phyloP scores from a whole-genome alignment of 768 basidiomycete species.

The Tremella fuciformis region DNA sequence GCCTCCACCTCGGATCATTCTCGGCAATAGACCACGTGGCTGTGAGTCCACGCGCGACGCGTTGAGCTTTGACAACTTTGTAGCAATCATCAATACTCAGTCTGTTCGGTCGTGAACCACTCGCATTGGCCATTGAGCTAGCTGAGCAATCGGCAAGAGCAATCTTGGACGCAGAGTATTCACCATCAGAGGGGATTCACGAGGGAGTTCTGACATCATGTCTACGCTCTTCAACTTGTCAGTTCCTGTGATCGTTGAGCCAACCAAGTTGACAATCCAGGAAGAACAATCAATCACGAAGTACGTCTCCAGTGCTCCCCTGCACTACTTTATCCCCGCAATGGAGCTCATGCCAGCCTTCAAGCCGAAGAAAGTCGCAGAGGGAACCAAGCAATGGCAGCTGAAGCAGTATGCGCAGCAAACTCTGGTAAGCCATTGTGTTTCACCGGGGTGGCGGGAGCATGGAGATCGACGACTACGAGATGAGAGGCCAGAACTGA shows the following conservation, averaged over 20 bases:
- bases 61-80: no score
- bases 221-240: conserved; percentile 50
- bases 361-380: conserved; percentile 91
- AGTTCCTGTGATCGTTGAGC: conserved; percentile 11
- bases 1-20: no score
- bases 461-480: no score
- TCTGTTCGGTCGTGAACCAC: no score
- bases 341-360: conserved; percentile 58
- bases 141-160: no score
- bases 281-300: conserved; percentile 36
- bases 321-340: conserved; percentile 6
- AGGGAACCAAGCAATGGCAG: conserved; percentile 97
- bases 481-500: no score
- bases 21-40: no score
- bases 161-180: no score
- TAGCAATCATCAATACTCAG: no score
- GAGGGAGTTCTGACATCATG: conserved; percentile 30
- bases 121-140: no score
- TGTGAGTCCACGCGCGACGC: no score
- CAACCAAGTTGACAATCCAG: conserved; percentile 23
- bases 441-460: background rate
- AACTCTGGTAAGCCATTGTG: conserved; percentile 39
- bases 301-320: conserved; percentile 17
- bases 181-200: no score
- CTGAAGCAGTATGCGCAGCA: conserved; percentile 71